Base-by-base conservation (phyloP, 2,329 filamentous ascomycete species). In the Ascochyta pisi region DNA sequence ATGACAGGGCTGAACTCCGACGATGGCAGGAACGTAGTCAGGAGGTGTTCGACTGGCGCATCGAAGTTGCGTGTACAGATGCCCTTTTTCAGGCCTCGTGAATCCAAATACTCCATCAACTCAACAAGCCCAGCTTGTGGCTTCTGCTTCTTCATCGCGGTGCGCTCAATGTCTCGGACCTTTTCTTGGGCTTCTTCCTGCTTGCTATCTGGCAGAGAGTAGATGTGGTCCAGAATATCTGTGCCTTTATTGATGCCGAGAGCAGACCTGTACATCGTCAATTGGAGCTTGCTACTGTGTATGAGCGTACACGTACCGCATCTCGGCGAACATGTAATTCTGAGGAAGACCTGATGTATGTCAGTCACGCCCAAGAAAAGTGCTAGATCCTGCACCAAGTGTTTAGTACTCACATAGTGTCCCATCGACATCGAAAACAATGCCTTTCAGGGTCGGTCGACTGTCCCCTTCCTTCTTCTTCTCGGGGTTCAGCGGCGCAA, bases 41-140 rank as follows among this genome's bases (percentile, higher is more conserved):
- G 82, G 3, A 96, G 82, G 74, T 93, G 88, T 42, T 82, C 78
- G 1, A 95, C 91, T 6, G 91, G 91, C 7, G 84, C 79, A 67
- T 74, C 91, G 70, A 97, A 98, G 79, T 99, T 98, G 70, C 95
- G 85, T 2, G 95, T 98, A 78, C 93, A 97, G 61, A 98, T 92
- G 15, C 86, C 94, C 76, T 96, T 95, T 64, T 81, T 86, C 29
- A 97, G 74, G 6, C 78, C 75, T 26, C 83, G 83, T 6, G 77
- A 70, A 68, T 95, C 88, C 16, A 98, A 86, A 73, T 95, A 96
- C 53, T 85, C 78, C 90, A 98, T 96, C 47, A 99, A 82, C 26
- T 82, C 76, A 1, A 83, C 77, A 3, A 98, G 85, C 1, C 94
- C 94, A 0, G 91, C 88, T 74, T 97, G 94, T 3, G 94, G 88